Evolutionary conservation across 2,329 filamentous ascomycete genomes (phyloP).

Genomic region (Coniosporium tulheliwenetii): DNA sequence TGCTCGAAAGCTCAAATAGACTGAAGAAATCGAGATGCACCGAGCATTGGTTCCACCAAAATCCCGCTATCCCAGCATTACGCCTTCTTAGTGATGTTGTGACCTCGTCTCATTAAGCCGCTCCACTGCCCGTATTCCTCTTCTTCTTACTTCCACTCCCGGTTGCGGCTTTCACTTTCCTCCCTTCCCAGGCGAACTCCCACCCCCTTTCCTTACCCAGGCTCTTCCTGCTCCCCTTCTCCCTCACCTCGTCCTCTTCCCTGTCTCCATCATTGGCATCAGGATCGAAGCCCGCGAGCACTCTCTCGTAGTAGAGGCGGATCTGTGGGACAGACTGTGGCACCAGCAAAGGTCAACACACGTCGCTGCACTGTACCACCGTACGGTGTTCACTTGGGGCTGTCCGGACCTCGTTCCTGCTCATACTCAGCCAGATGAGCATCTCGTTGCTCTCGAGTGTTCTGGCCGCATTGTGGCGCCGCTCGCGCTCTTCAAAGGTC

Average conservation of each 20-base stretch:
- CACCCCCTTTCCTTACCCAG: too few species aligned
- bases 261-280: conserved; percentile 3
- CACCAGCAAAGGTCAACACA: neutral
- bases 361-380: neutral
- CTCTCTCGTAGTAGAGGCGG: conserved; percentile 14
- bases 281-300: conserved; percentile 13
- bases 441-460: conserved; percentile 20
- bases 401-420: conserved; percentile 16
- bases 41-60: too few species aligned
- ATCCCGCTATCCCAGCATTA: too few species aligned
- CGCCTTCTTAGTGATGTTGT: too few species aligned
- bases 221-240: too few species aligned
- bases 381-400: neutral
- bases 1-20: too few species aligned
- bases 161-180: too few species aligned
- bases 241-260: conserved; percentile 1
- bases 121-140: too few species aligned
- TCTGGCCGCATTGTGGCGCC: conserved; percentile 13
- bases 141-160: too few species aligned
- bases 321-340: conserved; percentile 16
- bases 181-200: too few species aligned
- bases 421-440: conserved; percentile 17
- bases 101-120: too few species aligned
- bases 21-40: too few species aligned
- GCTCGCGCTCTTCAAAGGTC: conserved; percentile 13